A percentile compares a stretch with the other conserved stretches of the same genome.
Conservation (phyloP, 371 early-diverging fungal species). For the Mucor plumbeus region DNA sequence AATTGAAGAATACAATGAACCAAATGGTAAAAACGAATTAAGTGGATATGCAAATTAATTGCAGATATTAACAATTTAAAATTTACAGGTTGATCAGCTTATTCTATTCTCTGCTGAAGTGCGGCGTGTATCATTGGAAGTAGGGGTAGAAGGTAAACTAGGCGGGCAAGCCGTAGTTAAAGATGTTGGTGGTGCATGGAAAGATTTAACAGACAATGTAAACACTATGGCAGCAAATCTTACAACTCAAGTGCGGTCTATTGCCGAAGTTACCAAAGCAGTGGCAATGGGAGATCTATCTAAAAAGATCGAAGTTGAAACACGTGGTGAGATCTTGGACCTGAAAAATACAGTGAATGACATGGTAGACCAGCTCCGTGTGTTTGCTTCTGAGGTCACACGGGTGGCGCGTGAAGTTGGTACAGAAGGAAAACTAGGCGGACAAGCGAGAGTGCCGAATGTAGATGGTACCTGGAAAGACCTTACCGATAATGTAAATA, state of each 20-base stretch:
- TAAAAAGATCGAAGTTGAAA: slow-evolving; percentile 43
- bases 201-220: slow-evolving; percentile 45
- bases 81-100: slow-evolving; percentile 32
- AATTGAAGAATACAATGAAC: slow-evolving; percentile 34
- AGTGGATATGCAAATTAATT: not conserved
- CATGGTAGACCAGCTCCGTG: slow-evolving; percentile 38
- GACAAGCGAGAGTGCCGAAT: slow-evolving; percentile 57
- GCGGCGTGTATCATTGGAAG: slow-evolving; percentile 64
- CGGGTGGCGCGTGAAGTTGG: slow-evolving; percentile 54
- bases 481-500: slow-evolving; percentile 71
- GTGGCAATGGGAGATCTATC: slow-evolving; percentile 44
- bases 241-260: slow-evolving; percentile 58
- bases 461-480: slow-evolving; percentile 78
- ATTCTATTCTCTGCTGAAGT: slow-evolving; percentile 62
- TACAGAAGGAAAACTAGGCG: slow-evolving; percentile 56
- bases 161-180: no score
- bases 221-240: slow-evolving; percentile 50
- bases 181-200: no score
- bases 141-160: slow-evolving; percentile 30
- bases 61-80: no score
- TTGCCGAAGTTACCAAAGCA: slow-evolving; percentile 60
- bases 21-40: slow-evolving; percentile 22
- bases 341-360: slow-evolving; percentile 42
- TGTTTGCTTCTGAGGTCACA: slow-evolving; percentile 55
- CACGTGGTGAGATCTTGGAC: slow-evolving; percentile 46